Evolutionary conservation across 2,329 filamentous ascomycete species (phyloP).

Genomic region (Paecilomyces sp.): DNA sequence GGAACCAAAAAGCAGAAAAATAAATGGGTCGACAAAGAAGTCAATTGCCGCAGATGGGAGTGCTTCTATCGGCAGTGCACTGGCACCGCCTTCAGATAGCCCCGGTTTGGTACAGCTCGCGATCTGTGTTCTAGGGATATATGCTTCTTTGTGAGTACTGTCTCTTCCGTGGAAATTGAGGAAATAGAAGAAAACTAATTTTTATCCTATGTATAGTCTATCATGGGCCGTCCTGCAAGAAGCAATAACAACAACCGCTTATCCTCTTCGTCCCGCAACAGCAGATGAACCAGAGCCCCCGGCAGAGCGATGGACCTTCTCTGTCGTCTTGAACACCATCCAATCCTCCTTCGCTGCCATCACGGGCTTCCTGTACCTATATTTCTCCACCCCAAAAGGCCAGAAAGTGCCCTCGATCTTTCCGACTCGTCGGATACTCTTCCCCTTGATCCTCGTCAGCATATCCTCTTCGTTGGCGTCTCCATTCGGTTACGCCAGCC

Average conservation of each 20-base stretch:
- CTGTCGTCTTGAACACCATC: conserved; percentile 92
- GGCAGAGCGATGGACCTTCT: conserved; percentile 76
- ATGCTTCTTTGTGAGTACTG: conserved; percentile 75
- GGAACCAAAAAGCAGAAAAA: conserved; percentile 15
- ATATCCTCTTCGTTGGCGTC: conserved; percentile 81
- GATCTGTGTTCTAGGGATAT: conserved; percentile 89
- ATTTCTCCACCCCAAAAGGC: conserved; percentile 52
- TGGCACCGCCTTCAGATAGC: conserved; percentile 21
- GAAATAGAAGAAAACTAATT: not conserved
- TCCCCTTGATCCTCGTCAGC: conserved; percentile 75
- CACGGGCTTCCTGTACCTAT: conserved; percentile 75
- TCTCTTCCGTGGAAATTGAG: not conserved
- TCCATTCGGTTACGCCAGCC: conserved; percentile 90
- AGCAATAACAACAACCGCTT: conserved; percentile 87
- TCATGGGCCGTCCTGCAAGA: conserved; percentile 97
- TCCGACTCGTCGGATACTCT: conserved; percentile 65
- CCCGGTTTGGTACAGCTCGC: conserved; percentile 68
- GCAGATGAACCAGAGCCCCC: conserved; percentile 28
- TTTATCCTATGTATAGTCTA: conserved; percentile 47
- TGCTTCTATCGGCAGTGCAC: conserved; percentile 13
- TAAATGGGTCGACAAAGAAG: conserved; percentile 23
- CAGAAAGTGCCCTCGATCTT: conserved; percentile 54
- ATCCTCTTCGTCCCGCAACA: conserved; percentile 55
- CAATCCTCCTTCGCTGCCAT: conserved; percentile 84
- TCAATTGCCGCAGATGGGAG: conserved; percentile 11